A percentile compares a stretch with the other conserved stretches of the same genome.
Conservation (phyloP, 1,139 yeast genomes). For the Taphrina betulina region DNA sequence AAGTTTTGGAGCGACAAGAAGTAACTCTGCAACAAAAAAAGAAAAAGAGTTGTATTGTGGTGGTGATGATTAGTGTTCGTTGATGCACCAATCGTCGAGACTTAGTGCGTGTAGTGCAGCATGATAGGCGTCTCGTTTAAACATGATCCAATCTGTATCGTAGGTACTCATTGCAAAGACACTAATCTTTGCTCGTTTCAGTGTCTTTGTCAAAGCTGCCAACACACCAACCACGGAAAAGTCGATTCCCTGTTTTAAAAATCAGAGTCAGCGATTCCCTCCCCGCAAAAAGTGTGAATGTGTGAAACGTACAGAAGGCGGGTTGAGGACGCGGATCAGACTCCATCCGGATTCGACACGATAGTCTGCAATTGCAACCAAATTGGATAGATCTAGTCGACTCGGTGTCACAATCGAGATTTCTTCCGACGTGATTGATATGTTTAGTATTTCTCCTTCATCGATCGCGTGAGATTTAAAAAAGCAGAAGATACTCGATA, state of each 20-base stretch:
- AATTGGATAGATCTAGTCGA: no score
- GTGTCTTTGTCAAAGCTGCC: not conserved
- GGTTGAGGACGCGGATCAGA: not conserved
- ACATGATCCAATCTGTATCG: slow-evolving; percentile 19
- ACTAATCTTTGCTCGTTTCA: not conserved
- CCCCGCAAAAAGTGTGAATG: no score
- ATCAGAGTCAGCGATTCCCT: no score
- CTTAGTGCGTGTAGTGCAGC: not conserved
- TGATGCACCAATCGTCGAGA: not conserved
- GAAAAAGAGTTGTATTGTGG: no score
- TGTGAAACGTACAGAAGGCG: no score
- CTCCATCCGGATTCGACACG: not conserved
- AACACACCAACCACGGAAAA: slow-evolving; percentile 14
- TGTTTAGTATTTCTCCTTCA: no score
- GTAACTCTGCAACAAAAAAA: no score
- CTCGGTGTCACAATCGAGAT: no score
- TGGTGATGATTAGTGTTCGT: not conserved
- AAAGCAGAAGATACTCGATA: not conserved
- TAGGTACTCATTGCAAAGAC: slow-evolving; percentile 12
- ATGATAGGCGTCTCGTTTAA: not conserved
- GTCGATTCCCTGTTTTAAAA: slow-evolving; percentile 11
- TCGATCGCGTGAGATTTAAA: no score
- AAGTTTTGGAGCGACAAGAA: slow-evolving; percentile 16
- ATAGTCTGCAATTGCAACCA: no score
- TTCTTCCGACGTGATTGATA: no score